Evolutionary conservation across 2,329 filamentous ascomycete genomes (phyloP), one percentile per base, ranked within the genome.

Genomic region (Fusarium sp.): DNA sequence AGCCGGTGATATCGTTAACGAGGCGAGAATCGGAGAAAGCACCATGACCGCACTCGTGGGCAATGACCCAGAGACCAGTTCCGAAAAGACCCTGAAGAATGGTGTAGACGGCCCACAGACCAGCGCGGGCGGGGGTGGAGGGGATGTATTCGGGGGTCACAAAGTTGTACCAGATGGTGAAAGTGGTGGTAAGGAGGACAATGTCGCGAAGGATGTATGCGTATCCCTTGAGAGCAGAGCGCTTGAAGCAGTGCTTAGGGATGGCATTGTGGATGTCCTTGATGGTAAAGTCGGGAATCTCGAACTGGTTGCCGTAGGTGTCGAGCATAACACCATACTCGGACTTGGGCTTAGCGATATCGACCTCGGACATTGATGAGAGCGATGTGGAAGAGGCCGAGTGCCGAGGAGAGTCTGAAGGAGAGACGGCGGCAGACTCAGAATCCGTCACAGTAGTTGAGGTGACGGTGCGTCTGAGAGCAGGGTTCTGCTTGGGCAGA

Each of bases 251-350:
- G 88, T 98, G 96, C 83, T 95, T 94, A 73, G 96, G 96, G 75
- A 99, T 99, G 81, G 96, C 96, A 84, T 97, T 93, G 78, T 94
- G 92, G 80, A 99, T 95, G 80, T 99, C 90, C 87, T 97, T 97
- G 88, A 99, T 97, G 80, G 94, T 97, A 86, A 92, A 99, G 84
- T 98, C 92, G 75, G 96, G 96, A 62, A 97, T 88, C 82, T 93
- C 87, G 86, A 99, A 99, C 78, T 94, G 89, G 83, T 98, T 97
- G 83, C 96, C 96, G 81, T 97, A 96, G 15, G 94, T 95, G 84
- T 99, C 95, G 72, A 96, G 78, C 75, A 99, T 89, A 81, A 91
- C 89, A 76, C 89, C 89, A 75, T 88, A 90, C 74, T 74, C 71
- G 46, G 62, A 32, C 64, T 52, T 65, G 59, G 77, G 58, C 71